Evolutionary conservation across 495 filamentous ascomycete genomes (phyloP).

Genomic region (Hypomontagnella submonticulosa): DNA sequence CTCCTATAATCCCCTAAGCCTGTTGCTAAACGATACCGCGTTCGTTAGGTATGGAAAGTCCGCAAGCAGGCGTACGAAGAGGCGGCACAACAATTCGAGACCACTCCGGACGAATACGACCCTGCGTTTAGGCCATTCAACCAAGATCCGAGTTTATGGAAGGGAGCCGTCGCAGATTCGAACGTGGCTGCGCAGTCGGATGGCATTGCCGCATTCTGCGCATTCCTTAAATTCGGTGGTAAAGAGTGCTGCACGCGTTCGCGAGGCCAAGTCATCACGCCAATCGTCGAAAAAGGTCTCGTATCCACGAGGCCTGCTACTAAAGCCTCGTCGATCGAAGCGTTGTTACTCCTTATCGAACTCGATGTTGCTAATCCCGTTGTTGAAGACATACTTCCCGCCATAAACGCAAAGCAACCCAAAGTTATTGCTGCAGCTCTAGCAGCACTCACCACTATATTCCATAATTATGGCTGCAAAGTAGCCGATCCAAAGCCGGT

Average conservation of each 20-base stretch:
- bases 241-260: conserved; percentile 82
- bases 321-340: conserved; percentile 88
- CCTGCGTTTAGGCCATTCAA: conserved; percentile 87
- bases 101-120: conserved; percentile 86
- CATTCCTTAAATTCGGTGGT: conserved; percentile 90
- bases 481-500: conserved; percentile 95
- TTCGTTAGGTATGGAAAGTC: conserved; percentile 90
- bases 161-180: conserved; percentile 90
- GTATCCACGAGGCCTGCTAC: conserved; percentile 85
- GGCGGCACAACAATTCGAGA: conserved; percentile 84
- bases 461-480: conserved; percentile 93
- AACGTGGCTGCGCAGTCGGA: conserved; percentile 98
- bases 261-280: conserved; percentile 74
- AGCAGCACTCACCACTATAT: conserved; percentile 81
- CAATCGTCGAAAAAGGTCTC: conserved; percentile 93
- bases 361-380: conserved; percentile 86
- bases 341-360: conserved; percentile 88
- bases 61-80: conserved; percentile 96
- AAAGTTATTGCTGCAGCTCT: conserved; percentile 92
- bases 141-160: conserved; percentile 88
- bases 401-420: conserved; percentile 88
- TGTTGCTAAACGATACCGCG: conserved; percentile 43
- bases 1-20: neutral
- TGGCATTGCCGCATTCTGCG: conserved; percentile 84
- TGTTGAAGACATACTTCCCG: conserved; percentile 89